phyloP scores from a whole-genome alignment of 352 stramenopile species.

The Phytopythium vexans region DNA sequence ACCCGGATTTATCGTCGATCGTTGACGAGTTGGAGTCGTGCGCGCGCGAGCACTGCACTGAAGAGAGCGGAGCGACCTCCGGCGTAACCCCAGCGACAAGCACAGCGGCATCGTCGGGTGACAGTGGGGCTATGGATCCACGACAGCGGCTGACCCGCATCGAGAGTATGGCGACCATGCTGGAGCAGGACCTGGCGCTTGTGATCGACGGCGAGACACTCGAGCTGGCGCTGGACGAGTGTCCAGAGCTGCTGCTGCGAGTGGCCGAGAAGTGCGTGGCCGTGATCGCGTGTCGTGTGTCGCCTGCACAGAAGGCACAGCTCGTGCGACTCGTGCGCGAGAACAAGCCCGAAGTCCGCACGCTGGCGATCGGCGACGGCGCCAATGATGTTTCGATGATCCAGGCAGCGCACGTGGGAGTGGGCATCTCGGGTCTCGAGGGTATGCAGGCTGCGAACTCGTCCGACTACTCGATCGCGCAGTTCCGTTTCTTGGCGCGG shows the following conservation, averaged over 20 bases:
- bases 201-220: conserved; percentile 84
- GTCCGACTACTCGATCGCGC: conserved; percentile 93
- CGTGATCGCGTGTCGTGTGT: conserved; percentile 93
- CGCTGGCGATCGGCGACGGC: conserved; percentile 92
- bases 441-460: conserved; percentile 94
- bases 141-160: conserved; percentile 52
- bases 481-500: conserved; percentile 91
- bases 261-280: conserved; percentile 83
- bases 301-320: conserved; percentile 91
- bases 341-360: conserved; percentile 80
- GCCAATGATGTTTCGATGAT: conserved; percentile 98
- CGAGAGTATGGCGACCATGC: conserved; percentile 56
- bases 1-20: conserved; percentile 64
- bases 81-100: conserved; percentile 1
- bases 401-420: conserved; percentile 89
- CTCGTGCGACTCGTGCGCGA: conserved; percentile 91
- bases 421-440: conserved; percentile 93
- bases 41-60: conserved; percentile 20
- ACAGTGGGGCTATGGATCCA: conserved; percentile 4
- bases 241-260: conserved; percentile 61
- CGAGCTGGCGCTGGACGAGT: conserved; percentile 72
- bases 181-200: conserved; percentile 47
- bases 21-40: conserved; percentile 60
- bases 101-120: neutral
- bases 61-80: conserved; percentile 18